Conservation (phyloP, 768 basidiomycete species). For the Amanita subjunquillea region DNA sequence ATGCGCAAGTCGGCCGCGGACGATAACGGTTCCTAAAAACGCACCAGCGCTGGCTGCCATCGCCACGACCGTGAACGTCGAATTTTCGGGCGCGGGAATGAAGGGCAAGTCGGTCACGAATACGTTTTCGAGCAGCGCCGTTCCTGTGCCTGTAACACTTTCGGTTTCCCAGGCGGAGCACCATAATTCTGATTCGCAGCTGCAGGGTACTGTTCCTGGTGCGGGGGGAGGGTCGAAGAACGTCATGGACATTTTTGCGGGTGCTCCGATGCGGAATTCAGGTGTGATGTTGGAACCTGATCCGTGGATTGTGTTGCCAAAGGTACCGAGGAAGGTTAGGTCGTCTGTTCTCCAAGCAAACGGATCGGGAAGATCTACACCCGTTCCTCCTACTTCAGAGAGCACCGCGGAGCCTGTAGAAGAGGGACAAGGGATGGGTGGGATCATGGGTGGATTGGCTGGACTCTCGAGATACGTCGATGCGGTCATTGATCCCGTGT, state of each 20-base stretch:
- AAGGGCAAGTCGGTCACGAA: constrained; percentile 28
- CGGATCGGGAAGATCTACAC: neutral
- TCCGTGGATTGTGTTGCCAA: constrained; percentile 65
- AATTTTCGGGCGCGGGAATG: constrained; percentile 68
- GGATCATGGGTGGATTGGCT: constrained; percentile 7
- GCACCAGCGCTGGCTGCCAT: constrained; percentile 81
- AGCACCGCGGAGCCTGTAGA: constrained; percentile 8
- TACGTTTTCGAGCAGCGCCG: constrained; percentile 13
- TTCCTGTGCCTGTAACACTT: neutral
- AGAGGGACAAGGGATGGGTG: constrained; percentile 10
- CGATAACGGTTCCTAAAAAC: constrained; percentile 57
- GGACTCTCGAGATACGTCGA: constrained; percentile 62
- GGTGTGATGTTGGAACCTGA: constrained; percentile 29
- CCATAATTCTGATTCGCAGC: neutral
- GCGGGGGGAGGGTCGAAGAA: constrained; percentile 12
- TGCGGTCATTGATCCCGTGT: constrained; percentile 54
- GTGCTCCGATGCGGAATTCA: constrained; percentile 41
- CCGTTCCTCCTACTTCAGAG: neutral
- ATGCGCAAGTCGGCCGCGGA: constrained; percentile 26
- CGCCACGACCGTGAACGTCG: constrained; percentile 90
- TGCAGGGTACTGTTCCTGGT: neutral
- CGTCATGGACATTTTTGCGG: constrained; percentile 88
- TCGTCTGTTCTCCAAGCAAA: constrained; percentile 13
- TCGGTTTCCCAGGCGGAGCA: neutral
- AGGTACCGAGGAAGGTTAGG: constrained; percentile 15